Percentiles rank a stretch among this genome's conserved stretches.
Evolutionary conservation across 768 basidiomycete species (phyloP).

Genomic region (Strobilomyces dryophilus): DNA sequence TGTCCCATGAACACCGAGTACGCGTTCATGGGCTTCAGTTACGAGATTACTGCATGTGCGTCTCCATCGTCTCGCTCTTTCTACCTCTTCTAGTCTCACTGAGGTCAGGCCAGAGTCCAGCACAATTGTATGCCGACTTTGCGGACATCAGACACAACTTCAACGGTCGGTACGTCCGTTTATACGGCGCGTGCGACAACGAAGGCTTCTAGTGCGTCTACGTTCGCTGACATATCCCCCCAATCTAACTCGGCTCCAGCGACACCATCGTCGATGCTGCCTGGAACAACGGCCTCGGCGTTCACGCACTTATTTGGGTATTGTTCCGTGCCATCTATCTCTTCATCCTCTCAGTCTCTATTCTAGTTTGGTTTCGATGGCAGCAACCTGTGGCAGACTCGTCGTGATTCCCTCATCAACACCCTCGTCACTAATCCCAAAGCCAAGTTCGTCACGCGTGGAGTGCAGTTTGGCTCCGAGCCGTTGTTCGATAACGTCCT

Average conservation of each 20-base stretch:
- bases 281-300: slow-evolving; percentile 63
- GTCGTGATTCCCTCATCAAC: slow-evolving; percentile 49
- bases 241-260: slow-evolving; percentile 22
- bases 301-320: slow-evolving; percentile 77
- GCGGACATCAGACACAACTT: slow-evolving; percentile 54
- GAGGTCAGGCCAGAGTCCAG: slow-evolving; percentile 50
- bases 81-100: slow-evolving; percentile 1
- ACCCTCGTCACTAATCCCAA: slow-evolving; percentile 55
- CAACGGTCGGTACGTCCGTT: slow-evolving; percentile 60
- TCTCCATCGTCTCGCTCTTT: not conserved
- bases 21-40: slow-evolving; percentile 75
- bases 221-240: slow-evolving; percentile 11
- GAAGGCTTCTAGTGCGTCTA: slow-evolving; percentile 32
- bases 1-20: slow-evolving; percentile 62
- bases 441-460: slow-evolving; percentile 62
- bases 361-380: slow-evolving; percentile 36
- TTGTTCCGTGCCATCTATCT: slow-evolving; percentile 25
- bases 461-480: slow-evolving; percentile 67
- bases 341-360: not conserved
- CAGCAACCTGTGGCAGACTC: slow-evolving; percentile 46
- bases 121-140: slow-evolving; percentile 52
- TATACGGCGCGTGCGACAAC: slow-evolving; percentile 30
- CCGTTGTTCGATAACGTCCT: slow-evolving; percentile 50
- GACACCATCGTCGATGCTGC: slow-evolving; percentile 65
- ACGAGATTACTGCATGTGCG: slow-evolving; percentile 65